Evolutionary conservation across 2,329 filamentous ascomycete genomes (phyloP).

Genomic region (Penicillium sclerotiorum): DNA sequence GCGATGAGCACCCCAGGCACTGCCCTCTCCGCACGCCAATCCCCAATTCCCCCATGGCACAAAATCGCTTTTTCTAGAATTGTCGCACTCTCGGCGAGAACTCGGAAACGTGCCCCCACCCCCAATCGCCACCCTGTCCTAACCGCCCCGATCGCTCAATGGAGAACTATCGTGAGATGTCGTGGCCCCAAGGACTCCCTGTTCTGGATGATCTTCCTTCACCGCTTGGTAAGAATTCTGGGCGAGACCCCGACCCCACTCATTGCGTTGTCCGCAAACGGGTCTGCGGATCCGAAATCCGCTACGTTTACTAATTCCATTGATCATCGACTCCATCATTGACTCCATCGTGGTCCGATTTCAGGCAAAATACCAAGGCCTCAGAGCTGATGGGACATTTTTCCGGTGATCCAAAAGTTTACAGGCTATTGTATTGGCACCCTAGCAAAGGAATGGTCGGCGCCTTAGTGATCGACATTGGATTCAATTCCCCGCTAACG

Average conservation of each 20-base stretch:
- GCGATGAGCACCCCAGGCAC: neutral
- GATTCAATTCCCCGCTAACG: neutral
- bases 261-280: slow-evolving; percentile 3
- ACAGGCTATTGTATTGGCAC: no score
- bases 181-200: neutral
- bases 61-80: neutral
- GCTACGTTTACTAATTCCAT: slow-evolving; percentile 2
- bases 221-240: slow-evolving; percentile 3
- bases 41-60: slow-evolving; percentile 1
- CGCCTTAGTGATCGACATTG: neutral
- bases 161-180: neutral
- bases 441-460: no score
- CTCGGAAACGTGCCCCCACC: neutral
- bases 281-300: slow-evolving; percentile 3
- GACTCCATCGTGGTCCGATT: neutral
- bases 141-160: neutral
- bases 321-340: neutral
- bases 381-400: no score
- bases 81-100: neutral
- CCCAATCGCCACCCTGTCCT: neutral
- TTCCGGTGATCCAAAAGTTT: no score
- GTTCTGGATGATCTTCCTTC: slow-evolving; percentile 1
- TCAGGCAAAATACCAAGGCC: no score
- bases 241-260: neutral
- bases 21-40: slow-evolving; percentile 2